Evolutionary conservation across 73 alveolate genomes (phyloP).

Genomic region (Paramecium pentaurelia): DNA sequence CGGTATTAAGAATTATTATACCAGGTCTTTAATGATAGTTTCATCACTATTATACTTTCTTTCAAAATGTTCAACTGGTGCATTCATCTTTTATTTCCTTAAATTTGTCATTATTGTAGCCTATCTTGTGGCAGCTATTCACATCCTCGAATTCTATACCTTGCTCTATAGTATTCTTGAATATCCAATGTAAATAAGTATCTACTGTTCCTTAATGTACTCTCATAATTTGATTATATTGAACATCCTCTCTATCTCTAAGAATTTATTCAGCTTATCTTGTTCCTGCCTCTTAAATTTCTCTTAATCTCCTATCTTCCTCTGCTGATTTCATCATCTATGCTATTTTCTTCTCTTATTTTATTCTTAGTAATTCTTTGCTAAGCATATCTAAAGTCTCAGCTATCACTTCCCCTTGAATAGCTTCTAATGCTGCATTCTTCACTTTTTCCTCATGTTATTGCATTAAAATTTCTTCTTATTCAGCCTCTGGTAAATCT

Average conservation of each 20-base stretch:
- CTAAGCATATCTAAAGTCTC: constrained; percentile 92
- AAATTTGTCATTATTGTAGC: constrained; percentile 92
- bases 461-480: constrained; percentile 87
- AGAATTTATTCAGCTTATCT: constrained; percentile 96
- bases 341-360: constrained; percentile 93
- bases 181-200: constrained; percentile 89
- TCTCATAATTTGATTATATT: constrained; percentile 90
- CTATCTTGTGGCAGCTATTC: constrained; percentile 71
- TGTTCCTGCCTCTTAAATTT: constrained; percentile 98
- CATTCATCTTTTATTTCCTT: constrained; percentile 88
- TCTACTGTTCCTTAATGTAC: constrained; percentile 97
- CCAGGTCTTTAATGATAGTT: constrained; percentile 90
- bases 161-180: constrained; percentile 87
- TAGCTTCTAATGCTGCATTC: constrained; percentile 97
- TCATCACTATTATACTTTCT: constrained; percentile 92
- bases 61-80: constrained; percentile 90
- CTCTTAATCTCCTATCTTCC: constrained; percentile 97
- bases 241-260: constrained; percentile 95
- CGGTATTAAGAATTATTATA: constrained; percentile 93
- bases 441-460: constrained; percentile 92
- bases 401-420: constrained; percentile 92
- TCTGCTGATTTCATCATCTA: constrained; percentile 97
- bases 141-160: not conserved
- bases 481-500: constrained; percentile 87
- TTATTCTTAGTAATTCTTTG: constrained; percentile 93